These are phyloP conservation scores for Ajuga reptans DNA, from an alignment of 305 asterid genomes.

Conservation along the genomic window DNA sequence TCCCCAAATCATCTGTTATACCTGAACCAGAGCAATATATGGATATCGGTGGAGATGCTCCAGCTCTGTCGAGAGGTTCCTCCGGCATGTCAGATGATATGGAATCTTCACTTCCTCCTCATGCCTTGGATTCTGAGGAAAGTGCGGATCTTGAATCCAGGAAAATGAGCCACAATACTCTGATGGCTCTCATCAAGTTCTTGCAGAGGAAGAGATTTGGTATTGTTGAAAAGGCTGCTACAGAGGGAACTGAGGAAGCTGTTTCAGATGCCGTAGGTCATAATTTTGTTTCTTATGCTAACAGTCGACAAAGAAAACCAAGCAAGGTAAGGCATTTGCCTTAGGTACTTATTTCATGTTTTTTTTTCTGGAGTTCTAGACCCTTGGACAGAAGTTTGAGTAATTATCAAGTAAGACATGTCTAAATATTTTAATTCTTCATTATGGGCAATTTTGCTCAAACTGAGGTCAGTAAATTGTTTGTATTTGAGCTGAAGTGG, in stretches of 20 bases:
- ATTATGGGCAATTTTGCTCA: neutral
- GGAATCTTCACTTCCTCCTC: conserved; percentile 52
- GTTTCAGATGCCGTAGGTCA: conserved; percentile 93
- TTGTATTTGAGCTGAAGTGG: neutral
- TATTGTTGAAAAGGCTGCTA: conserved; percentile 83
- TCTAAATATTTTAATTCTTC: neutral
- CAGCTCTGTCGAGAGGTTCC: conserved; percentile 70
- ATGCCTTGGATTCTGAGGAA: conserved; percentile 58
- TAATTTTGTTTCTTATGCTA: conserved; percentile 58
- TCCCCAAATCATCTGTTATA: conserved; percentile 75
- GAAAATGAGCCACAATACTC: conserved; percentile 90
- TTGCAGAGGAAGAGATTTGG: conserved; percentile 75
- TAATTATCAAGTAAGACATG: neutral
- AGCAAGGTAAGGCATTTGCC: conserved; percentile 47
- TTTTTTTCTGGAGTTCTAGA: neutral
- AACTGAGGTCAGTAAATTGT: neutral
- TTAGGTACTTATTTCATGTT: neutral
- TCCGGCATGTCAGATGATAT: conserved; percentile 79
- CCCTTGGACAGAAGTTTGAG: neutral
- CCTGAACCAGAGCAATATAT: conserved; percentile 71
- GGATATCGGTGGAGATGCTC: conserved; percentile 60
- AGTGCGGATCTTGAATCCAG: conserved; percentile 64
- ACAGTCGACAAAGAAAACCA: conserved; percentile 52
- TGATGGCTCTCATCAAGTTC: conserved; percentile 94
- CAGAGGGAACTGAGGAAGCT: conserved; percentile 98